Evolutionary conservation across 2,329 filamentous ascomycete species (phyloP).

Genomic region (Hawksworthiomyces lignivorus): DNA sequence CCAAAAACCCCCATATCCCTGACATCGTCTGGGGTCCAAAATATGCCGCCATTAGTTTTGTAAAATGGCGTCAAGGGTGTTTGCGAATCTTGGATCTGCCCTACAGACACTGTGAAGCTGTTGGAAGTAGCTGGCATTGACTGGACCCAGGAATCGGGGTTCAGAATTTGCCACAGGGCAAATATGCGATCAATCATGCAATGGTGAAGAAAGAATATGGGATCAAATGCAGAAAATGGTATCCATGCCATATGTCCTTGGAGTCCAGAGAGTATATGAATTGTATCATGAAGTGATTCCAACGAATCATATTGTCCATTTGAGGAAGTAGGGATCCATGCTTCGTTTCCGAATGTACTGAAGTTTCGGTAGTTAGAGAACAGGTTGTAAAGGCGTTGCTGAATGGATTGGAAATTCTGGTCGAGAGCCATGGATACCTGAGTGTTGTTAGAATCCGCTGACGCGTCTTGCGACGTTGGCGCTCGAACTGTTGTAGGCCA

Average conservation of each 20-base stretch:
- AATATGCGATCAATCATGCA: slow-evolving; percentile 67
- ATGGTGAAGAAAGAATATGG: slow-evolving; percentile 71
- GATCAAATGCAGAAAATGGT: slow-evolving; percentile 70
- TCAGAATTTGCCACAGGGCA: slow-evolving; percentile 68
- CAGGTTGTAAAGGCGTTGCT: slow-evolving; percentile 58
- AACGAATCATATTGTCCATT: slow-evolving; percentile 53
- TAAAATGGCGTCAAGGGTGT: slow-evolving; percentile 63
- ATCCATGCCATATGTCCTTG: slow-evolving; percentile 64
- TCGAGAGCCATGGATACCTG: slow-evolving; percentile 45
- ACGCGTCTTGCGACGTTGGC: slow-evolving; percentile 32
- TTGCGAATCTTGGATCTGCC: slow-evolving; percentile 44
- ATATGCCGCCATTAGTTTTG: slow-evolving; percentile 45
- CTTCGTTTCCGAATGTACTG: slow-evolving; percentile 62
- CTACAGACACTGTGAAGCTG: slow-evolving; percentile 53
- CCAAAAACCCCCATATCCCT: slow-evolving; percentile 55
- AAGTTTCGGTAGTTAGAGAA: slow-evolving; percentile 62
- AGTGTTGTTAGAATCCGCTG: slow-evolving; percentile 51
- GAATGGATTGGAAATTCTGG: slow-evolving; percentile 44
- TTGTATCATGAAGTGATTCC: slow-evolving; percentile 55
- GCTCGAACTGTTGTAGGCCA: slow-evolving; percentile 56
- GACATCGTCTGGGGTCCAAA: slow-evolving; percentile 60
- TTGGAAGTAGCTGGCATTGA: slow-evolving; percentile 45
- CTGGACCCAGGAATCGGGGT: slow-evolving; percentile 60
- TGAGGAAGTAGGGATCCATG: slow-evolving; percentile 43
- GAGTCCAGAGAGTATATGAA: slow-evolving; percentile 52